Percentiles rank a stretch among this genome's conserved stretches.
phyloP scores from a whole-genome alignment of 2,329 filamentous ascomycete genomes.

The Pseudopithomyces chartarum region DNA sequence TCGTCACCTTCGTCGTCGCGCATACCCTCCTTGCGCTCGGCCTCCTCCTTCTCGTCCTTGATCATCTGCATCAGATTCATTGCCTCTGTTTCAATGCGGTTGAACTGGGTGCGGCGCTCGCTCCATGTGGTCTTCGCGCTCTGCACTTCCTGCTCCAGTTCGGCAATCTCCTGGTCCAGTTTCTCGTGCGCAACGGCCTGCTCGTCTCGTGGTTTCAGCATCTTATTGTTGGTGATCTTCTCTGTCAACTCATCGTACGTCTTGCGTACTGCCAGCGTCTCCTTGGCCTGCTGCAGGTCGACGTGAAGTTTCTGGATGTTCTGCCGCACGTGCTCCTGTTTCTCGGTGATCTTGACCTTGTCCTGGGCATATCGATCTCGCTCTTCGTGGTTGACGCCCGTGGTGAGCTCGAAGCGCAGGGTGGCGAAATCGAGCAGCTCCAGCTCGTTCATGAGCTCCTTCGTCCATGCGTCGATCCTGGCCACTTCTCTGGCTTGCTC shows the following conservation, averaged over 20 bases:
- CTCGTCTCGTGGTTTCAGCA: conserved; percentile 83
- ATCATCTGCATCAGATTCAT: conserved; percentile 83
- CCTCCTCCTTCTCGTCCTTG: conserved; percentile 93
- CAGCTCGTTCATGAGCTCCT: conserved; percentile 87
- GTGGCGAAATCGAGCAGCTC: conserved; percentile 86
- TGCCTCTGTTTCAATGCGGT: conserved; percentile 87
- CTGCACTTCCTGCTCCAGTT: conserved; percentile 81
- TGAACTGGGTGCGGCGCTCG: conserved; percentile 85
- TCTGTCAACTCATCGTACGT: conserved; percentile 87
- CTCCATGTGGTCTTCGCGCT: conserved; percentile 83
- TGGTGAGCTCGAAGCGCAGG: conserved; percentile 84
- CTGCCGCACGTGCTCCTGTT: conserved; percentile 76
- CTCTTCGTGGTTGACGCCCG: conserved; percentile 81
- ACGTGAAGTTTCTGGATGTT: conserved; percentile 73
- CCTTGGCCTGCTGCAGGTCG: conserved; percentile 70
- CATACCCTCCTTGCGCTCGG: conserved; percentile 79
- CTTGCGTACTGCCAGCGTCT: conserved; percentile 77
- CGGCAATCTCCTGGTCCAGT: conserved; percentile 84
- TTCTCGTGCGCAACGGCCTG: conserved; percentile 78
- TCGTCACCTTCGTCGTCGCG: conserved; percentile 48
- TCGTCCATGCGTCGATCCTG: conserved; percentile 71
- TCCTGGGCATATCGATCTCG: conserved; percentile 81
- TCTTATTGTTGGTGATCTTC: conserved; percentile 79
- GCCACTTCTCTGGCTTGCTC: conserved; percentile 56
- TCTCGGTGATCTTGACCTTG: conserved; percentile 76